A percentile compares a stretch with the other conserved stretches of the same genome.
These are phyloP conservation scores for Xylariales sp. DNA, from an alignment of 2,329 filamentous ascomycete species.

Conservation along the genomic window DNA sequence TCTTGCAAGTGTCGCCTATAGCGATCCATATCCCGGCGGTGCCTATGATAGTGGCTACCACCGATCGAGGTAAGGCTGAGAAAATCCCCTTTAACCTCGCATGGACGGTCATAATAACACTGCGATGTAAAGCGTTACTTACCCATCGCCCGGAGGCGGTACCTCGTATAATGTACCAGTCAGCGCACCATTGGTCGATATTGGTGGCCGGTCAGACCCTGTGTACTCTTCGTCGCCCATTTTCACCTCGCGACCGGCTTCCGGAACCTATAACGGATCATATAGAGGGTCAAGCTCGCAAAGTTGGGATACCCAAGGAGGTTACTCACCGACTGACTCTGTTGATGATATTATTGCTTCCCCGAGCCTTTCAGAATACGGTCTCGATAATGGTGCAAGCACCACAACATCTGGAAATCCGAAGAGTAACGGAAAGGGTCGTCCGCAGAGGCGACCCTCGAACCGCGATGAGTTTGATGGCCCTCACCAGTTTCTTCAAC, in stretches of 20 bases:
- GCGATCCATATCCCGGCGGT: slow-evolving; percentile 23
- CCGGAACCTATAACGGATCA: slow-evolving; percentile 32
- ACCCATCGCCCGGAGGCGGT: slow-evolving; percentile 29
- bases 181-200: slow-evolving; percentile 27
- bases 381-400: slow-evolving; percentile 45
- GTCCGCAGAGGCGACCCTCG: slow-evolving; percentile 63
- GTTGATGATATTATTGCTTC: slow-evolving; percentile 56
- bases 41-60: slow-evolving; percentile 23
- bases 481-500: slow-evolving; percentile 74
- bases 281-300: slow-evolving; percentile 38
- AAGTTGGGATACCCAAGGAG: slow-evolving; percentile 43
- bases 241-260: slow-evolving; percentile 38
- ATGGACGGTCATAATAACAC: slow-evolving; percentile 29
- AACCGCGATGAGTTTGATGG: slow-evolving; percentile 89
- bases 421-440: slow-evolving; percentile 43
- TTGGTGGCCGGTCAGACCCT: slow-evolving; percentile 34
- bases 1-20: slow-evolving; percentile 24
- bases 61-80: slow-evolving; percentile 27
- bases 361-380: slow-evolving; percentile 56
- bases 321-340: slow-evolving; percentile 54
- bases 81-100: slow-evolving; percentile 13
- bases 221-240: slow-evolving; percentile 33
- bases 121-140: slow-evolving; percentile 36
- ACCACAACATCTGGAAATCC: slow-evolving; percentile 35
- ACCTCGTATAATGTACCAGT: slow-evolving; percentile 29